Percentiles rank a stretch among this genome's conserved stretches.
phyloP scores from a whole-genome alignment of 2,329 filamentous ascomycete genomes.

The Monosporascus sp. region DNA sequence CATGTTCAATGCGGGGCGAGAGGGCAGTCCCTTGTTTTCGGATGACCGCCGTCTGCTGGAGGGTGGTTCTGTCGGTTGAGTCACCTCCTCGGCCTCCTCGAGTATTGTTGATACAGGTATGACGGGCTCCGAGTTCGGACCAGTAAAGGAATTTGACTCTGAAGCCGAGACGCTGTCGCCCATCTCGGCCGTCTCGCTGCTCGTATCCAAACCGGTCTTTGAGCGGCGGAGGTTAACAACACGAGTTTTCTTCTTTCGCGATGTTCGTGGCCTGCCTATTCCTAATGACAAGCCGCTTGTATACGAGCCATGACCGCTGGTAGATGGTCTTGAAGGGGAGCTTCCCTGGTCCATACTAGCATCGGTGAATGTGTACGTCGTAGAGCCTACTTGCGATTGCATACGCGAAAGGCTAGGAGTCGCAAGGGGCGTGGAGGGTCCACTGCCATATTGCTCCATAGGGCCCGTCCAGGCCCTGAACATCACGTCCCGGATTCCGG shows the following conservation, averaged over 20 bases:
- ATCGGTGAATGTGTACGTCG: slow-evolving; percentile 70
- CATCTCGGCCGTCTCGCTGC: slow-evolving; percentile 47
- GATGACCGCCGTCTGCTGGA: slow-evolving; percentile 39
- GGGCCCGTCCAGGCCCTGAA: slow-evolving; percentile 89
- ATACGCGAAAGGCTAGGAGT: slow-evolving; percentile 55
- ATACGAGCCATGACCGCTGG: slow-evolving; percentile 57
- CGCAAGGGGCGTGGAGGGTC: slow-evolving; percentile 41
- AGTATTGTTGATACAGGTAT: slow-evolving; percentile 47
- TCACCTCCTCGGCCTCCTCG: slow-evolving; percentile 53
- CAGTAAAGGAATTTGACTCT: slow-evolving; percentile 49
- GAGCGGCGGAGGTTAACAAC: slow-evolving; percentile 74
- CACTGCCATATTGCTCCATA: slow-evolving; percentile 61
- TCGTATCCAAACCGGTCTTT: slow-evolving; percentile 44
- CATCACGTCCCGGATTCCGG: slow-evolving; percentile 81
- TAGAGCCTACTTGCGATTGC: slow-evolving; percentile 54
- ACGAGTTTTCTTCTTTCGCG: slow-evolving; percentile 76
- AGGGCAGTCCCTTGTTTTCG: slow-evolving; percentile 24
- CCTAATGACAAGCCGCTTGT: slow-evolving; percentile 60
- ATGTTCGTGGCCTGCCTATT: slow-evolving; percentile 52
- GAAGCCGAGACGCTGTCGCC: slow-evolving; percentile 50
- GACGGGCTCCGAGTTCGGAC: slow-evolving; percentile 57
- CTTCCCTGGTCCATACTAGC: slow-evolving; percentile 56
- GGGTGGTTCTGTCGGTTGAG: slow-evolving; percentile 14
- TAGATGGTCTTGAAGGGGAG: slow-evolving; percentile 62
- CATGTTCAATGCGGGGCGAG: slow-evolving; percentile 28